phyloP scores from a whole-genome alignment of 108 stramenopile genomes.

The Cyclotella cryptica region DNA sequence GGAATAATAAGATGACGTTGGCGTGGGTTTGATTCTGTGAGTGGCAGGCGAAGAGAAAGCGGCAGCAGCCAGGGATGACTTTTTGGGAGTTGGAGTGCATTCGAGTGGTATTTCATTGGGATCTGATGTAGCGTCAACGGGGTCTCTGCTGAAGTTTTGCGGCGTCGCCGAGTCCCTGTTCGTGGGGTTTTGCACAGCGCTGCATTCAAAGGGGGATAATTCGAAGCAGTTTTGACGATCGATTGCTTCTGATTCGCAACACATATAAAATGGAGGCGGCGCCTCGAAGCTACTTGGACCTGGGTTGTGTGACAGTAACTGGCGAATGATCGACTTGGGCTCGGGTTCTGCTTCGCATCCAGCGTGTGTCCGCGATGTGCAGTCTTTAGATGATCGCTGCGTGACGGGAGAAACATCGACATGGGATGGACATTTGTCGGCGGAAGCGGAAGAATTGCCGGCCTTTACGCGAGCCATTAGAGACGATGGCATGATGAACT shows the following conservation, averaged over 20 bases:
- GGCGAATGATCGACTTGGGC: constrained; percentile 20
- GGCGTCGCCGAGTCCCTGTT: background rate
- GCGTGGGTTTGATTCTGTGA: background rate
- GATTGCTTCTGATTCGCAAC: constrained; percentile 42
- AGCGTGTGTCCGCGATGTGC: background rate
- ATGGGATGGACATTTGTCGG: background rate
- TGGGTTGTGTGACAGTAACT: constrained; percentile 11
- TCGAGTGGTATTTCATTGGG: constrained; percentile 23
- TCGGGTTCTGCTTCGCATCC: background rate
- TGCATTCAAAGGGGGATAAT: constrained; percentile 52
- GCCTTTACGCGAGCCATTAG: constrained; percentile 40
- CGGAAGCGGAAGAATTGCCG: background rate
- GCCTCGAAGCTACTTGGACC: background rate
- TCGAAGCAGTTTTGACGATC: constrained; percentile 52
- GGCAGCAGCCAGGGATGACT: constrained; percentile 18
- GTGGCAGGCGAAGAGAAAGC: background rate
- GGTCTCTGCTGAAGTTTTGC: background rate
- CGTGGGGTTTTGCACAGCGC: too few relatives aligned
- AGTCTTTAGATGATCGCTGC: background rate
- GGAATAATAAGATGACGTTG: constrained; percentile 2
- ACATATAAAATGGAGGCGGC: constrained; percentile 47
- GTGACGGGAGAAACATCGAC: background rate
- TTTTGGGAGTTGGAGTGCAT: constrained; percentile 9
- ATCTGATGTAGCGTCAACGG: background rate
- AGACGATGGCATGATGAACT: constrained; percentile 25